These are phyloP conservation scores for Tolypocladium album DNA, from an alignment of 2,329 filamentous ascomycete genomes.

Conservation along the genomic window DNA sequence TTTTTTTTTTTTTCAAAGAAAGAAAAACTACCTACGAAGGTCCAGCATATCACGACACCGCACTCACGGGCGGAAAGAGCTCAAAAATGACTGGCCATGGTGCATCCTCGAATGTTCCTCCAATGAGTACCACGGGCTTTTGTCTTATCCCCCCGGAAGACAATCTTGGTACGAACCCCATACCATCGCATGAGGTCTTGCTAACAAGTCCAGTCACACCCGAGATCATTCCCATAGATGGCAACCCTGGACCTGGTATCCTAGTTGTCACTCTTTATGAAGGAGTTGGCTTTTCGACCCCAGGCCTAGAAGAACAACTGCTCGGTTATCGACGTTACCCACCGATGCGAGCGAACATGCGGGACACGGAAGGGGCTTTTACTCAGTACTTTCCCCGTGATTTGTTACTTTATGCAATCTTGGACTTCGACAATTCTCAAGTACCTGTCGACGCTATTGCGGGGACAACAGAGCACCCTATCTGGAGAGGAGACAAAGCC, in stretches of 20 bases:
- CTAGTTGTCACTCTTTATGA: neutral
- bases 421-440: neutral
- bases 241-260: neutral
- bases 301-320: neutral
- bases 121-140: no score
- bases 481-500: neutral
- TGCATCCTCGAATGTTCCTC: no score
- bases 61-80: no score
- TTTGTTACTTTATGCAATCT: neutral
- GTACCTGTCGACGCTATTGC: neutral
- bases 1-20: no score
- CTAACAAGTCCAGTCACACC: neutral
- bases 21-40: no score
- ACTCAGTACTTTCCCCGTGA: neutral
- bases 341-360: no score
- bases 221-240: neutral
- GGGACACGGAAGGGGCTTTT: neutral
- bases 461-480: neutral
- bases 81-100: no score
- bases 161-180: neutral
- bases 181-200: neutral
- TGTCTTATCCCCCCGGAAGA: no score
- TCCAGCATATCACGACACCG: no score
- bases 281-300: neutral
- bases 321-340: neutral